Base-by-base conservation (phyloP, 2,329 filamentous ascomycete genomes). In the Cercospora sp. region DNA sequence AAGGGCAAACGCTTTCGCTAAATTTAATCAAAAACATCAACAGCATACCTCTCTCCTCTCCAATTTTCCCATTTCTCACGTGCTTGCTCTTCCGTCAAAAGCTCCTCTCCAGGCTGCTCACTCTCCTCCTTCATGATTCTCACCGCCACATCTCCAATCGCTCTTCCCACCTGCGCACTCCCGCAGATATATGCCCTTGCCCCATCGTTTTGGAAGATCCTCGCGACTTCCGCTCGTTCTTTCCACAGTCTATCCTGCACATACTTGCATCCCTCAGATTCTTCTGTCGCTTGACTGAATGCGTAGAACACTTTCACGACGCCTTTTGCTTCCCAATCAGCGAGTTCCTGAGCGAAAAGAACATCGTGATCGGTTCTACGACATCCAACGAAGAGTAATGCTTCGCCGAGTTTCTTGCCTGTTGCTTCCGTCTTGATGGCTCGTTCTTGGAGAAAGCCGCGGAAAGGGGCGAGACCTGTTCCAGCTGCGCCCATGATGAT, bases 171-270 rank as follows among this genome's bases (percentile, higher is more conserved):
- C 86, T 37, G 43, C 1, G 65, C 57, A 28, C 67, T 67, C 3
- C 90, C 90, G 75, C 90, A 92, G 1, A 91, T 85, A 73, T 87
- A 92, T 0, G 90, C 79, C 73, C 85, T 85, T 0, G 88, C 85
- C 0, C 83, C 85, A 5, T 77, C 70, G 5, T 58, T 58, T 0
- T 81, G 78, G 66, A 84, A 86, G 37, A 87, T 71, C 26, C 79
- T 75, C 8, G 80, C 74, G 2, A 85, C 74, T 9, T 85, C 81
- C 16, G 79, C 77, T 0, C 82, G 75, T 26, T 88, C 84, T 30
- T 79, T 77, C 71, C 82, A 82, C 66, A 88, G 72, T 12, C 82
- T 76, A 59, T 88, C 85, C 71, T 87, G 85, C 1, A 87, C 84
- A 69, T 87, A 83, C 69, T 81, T 81, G 71, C 80, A 86, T 0